Base-by-base conservation (phyloP, 1,284 basidiomycete genomes). In the Microbotryum saponariae region DNA sequence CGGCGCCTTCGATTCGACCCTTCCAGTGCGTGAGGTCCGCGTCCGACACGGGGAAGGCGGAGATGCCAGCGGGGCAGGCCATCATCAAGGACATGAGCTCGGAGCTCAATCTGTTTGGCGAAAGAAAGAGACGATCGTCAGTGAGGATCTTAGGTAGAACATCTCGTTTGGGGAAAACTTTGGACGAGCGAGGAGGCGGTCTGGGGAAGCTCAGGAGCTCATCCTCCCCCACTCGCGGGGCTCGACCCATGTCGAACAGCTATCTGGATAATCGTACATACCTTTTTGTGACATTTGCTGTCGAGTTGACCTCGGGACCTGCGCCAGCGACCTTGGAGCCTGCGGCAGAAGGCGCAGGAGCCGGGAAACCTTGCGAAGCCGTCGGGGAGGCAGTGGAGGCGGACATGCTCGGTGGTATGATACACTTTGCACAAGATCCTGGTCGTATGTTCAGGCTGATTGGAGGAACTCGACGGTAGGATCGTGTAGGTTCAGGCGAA, bases 41-140 rank as follows among this genome's bases (percentile, higher is more conserved):
- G 23, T 69, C 68, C 9, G 45, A 51, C 18, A 54, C 65, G 20
- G 68, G 68, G 60, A 69, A 69, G 1, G 68, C 68, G 6, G 65
- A 59, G 56, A 67, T 67, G 1, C 68, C 68, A 12, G 52, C 44
- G 0, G 68, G 68, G 1, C 61, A 54, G 4, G 61, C 49, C 63
- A 69, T 65, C 68, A 69, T 69, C 37, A 69, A 54, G 21, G 65
- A 50, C 68, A 69, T 69, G 45, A 69, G 56, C 44, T 69, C 68
- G 8, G 62, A 64, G 16, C 59, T 63, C 3, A 69, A 57, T 42
- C 66, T 64, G 58, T 31, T 21, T 2, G 23, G 10, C 7, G 5
- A 10, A 8, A 48, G 29, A 14, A 16, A 7, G n/a, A 42, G 12
- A 6, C 6, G 23, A 29, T 23, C 27, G 14, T 31, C 29, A 7